Base-by-base conservation (phyloP, 1,284 basidiomycete genomes). In the Dichomitus squalens region DNA sequence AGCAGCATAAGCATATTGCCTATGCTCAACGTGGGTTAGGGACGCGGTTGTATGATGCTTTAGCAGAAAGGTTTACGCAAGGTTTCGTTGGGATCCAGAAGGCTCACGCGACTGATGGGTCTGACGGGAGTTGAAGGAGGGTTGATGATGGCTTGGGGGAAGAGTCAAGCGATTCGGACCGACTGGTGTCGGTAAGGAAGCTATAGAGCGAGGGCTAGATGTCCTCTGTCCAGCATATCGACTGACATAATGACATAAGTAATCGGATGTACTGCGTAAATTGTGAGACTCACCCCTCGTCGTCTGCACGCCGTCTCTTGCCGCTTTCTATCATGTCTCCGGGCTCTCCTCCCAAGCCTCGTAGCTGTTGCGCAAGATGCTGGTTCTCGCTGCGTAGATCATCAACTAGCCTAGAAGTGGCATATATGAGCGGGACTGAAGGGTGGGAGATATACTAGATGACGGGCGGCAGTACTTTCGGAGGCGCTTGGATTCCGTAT, bases 121-220 rank as follows among this genome's bases (percentile, higher is more conserved):
- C 29, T 67, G 71, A 50, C 71, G 73, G 40, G 72, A 70, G 11
- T 74, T 70, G 52, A 85, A 75, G 40, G 71, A 73, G 12, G 82
- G 81, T 48, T 70, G 71, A 29, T 78, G 76, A 63, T 84, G 83
- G 44, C 78, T 77, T 16, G 76, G 80, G 20, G 82, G 82, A 34
- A 87, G 74, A 1, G 86, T 88, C 40, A 89, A 74, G 66, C 88
- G 73, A 60, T 79, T 73, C 18, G 84, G 84, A 39, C 76, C 84
- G 27, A 81, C 44, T 8, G 84, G 81, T 6, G 80, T 81, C 2
- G 70, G 60, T n/a, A 76, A 69, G 33, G 81, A 80, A 3, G 70
- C 61, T 18, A 77, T 69, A 27, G 81, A 80, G 55, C 76, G 78
- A 21, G 87, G 84, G 61, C 87, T 88, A 1, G 87, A 87, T 7